Percentiles rank a stretch among this genome's conserved stretches.
These are phyloP conservation scores for Glycine tomentella DNA, from an alignment of 306 rosid species.

Conservation along the genomic window DNA sequence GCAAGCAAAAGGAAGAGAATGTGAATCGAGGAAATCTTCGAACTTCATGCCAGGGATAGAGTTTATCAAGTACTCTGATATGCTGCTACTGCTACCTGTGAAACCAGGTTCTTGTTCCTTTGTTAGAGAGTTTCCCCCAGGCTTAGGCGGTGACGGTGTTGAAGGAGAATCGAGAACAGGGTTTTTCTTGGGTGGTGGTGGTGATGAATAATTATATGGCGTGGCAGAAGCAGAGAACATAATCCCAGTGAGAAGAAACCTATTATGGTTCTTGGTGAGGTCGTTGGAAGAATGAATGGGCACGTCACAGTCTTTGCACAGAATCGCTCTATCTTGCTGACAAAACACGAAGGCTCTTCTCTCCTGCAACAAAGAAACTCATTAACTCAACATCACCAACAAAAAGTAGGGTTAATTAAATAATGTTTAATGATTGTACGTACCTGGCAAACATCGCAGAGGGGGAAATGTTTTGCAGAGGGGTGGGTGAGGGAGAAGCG, in stretches of 20 bases:
- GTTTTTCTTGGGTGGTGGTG: constrained; percentile 19
- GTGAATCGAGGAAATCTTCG: constrained; percentile 83
- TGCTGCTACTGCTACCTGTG: constrained; percentile 59
- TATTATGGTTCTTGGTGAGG: constrained; percentile 71
- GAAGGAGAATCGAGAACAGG: constrained; percentile 31
- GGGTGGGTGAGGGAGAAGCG: constrained; percentile 80
- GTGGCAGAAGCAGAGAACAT: constrained; percentile 58
- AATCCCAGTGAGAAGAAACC: constrained; percentile 83
- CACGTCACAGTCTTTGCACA: constrained; percentile 81
- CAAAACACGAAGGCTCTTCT: constrained; percentile 83
- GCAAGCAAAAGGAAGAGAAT: constrained; percentile 55
- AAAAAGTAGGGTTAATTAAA: background rate
- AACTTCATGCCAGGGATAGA: constrained; percentile 95
- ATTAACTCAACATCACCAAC: background rate
- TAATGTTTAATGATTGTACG: too few relatives aligned
- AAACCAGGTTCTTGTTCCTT: constrained; percentile 39
- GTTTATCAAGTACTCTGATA: constrained; percentile 87
- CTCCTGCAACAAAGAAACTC: constrained; percentile 54
- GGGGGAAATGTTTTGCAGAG: constrained; percentile 52
- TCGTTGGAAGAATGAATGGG: constrained; percentile 82
- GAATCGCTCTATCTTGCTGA: constrained; percentile 86
- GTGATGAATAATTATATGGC: background rate
- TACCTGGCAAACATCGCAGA: constrained; percentile 84
- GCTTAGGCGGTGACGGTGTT: constrained; percentile 30
- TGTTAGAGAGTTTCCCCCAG: background rate